Evolutionary conservation across 192 early-diverging fungal genomes (phyloP).

Genomic region (Irineochytrium annulatum): DNA sequence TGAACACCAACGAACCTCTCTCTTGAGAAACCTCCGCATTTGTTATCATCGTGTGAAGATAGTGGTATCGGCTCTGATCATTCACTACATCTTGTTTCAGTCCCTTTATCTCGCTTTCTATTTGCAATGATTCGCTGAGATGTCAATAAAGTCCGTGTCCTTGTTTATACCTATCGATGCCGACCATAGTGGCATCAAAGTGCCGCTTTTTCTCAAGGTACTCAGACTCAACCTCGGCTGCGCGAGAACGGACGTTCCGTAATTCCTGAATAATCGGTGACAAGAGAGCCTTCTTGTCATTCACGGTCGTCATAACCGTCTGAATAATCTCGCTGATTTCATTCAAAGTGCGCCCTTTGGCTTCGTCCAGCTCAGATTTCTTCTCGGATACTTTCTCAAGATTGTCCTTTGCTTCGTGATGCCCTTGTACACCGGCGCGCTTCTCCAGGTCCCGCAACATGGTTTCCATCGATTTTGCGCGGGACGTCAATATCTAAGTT

Average conservation of each 20-base stretch:
- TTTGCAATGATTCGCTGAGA: slow-evolving; percentile 37
- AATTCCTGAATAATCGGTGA: slow-evolving; percentile 56
- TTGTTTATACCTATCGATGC: slow-evolving; percentile 46
- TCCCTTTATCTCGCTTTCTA: slow-evolving; percentile 44
- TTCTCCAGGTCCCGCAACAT: slow-evolving; percentile 13
- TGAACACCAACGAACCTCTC: slow-evolving; percentile 30
- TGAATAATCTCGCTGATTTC: slow-evolving; percentile 53
- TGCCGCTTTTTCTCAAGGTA: slow-evolving; percentile 51
- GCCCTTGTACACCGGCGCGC: slow-evolving; percentile 17
- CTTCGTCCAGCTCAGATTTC: slow-evolving; percentile 54
- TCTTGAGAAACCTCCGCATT: slow-evolving; percentile 44
- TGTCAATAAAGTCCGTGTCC: neutral
- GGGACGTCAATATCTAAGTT: slow-evolving; percentile 6
- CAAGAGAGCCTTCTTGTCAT: slow-evolving; percentile 50
- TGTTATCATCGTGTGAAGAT: slow-evolving; percentile 36
- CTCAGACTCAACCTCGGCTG: slow-evolving; percentile 46
- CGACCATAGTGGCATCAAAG: slow-evolving; percentile 52
- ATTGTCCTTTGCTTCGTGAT: slow-evolving; percentile 12
- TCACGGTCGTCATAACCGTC: slow-evolving; percentile 43
- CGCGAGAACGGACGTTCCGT: slow-evolving; percentile 34
- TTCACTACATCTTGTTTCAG: slow-evolving; percentile 42
- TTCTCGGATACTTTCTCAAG: slow-evolving; percentile 47
- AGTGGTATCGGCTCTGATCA: slow-evolving; percentile 48
- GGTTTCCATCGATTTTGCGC: slow-evolving; percentile 16
- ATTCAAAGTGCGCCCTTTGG: slow-evolving; percentile 50